Conservation (phyloP, 2,329 filamentous ascomycete genomes). For the Cytospora schulzeri region DNA sequence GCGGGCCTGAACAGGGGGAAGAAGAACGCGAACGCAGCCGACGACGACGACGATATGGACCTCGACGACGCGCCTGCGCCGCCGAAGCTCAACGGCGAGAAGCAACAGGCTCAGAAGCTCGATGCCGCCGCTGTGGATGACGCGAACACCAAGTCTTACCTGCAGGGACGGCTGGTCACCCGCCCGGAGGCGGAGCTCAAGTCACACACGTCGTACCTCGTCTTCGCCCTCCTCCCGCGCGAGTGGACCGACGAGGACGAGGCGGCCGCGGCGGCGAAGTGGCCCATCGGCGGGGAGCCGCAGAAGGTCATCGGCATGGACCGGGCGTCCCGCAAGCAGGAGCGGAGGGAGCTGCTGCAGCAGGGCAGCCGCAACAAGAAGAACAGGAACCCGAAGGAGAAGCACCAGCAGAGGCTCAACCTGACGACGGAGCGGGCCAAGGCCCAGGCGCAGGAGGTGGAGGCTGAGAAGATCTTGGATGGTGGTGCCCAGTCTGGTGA, state of each 20-base stretch:
- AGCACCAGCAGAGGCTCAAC: not conserved
- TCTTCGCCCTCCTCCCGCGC: constrained; percentile 86
- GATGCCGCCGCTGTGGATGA: constrained; percentile 26
- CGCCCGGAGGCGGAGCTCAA: constrained; percentile 86
- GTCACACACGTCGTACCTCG: constrained; percentile 95
- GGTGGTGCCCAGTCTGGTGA: not conserved
- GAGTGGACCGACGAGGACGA: constrained; percentile 87
- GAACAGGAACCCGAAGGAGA: constrained; percentile 20
- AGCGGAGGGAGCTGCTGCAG: constrained; percentile 55
- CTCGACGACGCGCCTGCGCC: constrained; percentile 23
- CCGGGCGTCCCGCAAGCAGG: constrained; percentile 56
- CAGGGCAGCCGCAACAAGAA: constrained; percentile 33
- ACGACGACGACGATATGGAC: constrained; percentile 33
- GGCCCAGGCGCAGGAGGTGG: constrained; percentile 9
- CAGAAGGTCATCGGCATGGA: constrained; percentile 55
- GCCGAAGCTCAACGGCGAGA: constrained; percentile 31
- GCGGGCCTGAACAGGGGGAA: constrained; percentile 37
- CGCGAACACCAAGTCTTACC: constrained; percentile 57
- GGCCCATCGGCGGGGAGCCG: constrained; percentile 59
- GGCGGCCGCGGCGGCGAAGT: constrained; percentile 62
- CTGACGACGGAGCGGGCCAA: constrained; percentile 17
- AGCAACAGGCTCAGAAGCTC: not conserved
- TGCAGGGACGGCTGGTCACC: constrained; percentile 77
- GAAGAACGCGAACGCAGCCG: too few relatives aligned
- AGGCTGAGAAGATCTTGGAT: constrained; percentile 5